Base-by-base conservation (phyloP, 2,329 filamentous ascomycete genomes). In the Stylonectria norvegica region DNA sequence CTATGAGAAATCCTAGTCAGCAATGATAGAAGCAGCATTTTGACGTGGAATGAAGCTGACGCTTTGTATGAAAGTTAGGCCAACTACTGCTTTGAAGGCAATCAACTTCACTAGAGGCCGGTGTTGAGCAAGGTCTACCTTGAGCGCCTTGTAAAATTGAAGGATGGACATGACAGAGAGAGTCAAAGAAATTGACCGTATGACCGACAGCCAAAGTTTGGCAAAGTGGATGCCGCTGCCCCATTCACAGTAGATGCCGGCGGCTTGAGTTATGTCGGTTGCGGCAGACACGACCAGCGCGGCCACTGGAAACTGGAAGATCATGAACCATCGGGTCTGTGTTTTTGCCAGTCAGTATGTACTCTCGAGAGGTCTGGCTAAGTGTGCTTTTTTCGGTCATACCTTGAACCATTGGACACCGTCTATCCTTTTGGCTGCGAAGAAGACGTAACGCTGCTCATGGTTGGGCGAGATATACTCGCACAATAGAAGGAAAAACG, bases 221-320 rank as follows among this genome's bases (percentile, higher is more conserved):
- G 52, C 49, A 4, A 51, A 55, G 5, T 49, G 28, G 5, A 37
- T 31, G 2, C 33, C 19, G 30, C 40, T 47, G 3, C 43, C 38
- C 22, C 35, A 47, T 14, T 51, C 31, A 18, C 52, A 55, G 5
- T 49, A 52, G 2, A 55, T 29, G 5, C 45, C 52, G 7, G 37
- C 45, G 0, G 40, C 52, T 2, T 49, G 27, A 0, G 52, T 55
- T 2, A 52, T 33, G 17, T 48, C 42, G 2, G 52, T 53, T 9
- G 42, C 42, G 4, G 53, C 15, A 1, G 52, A 28, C 0, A 43
- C 37, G 1, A 31, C 4, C 3, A 50, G 20, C 1, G 52, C 35
- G 4, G 55, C 29, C 1, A 52, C 15, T 2, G 52, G 52, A 36
- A 52, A 53, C 12, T 55, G 52, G 6, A 55, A 55, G 16, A 55